These are phyloP conservation scores for Cercis canadensis DNA, from an alignment of 306 rosid species.

Conservation along the genomic window DNA sequence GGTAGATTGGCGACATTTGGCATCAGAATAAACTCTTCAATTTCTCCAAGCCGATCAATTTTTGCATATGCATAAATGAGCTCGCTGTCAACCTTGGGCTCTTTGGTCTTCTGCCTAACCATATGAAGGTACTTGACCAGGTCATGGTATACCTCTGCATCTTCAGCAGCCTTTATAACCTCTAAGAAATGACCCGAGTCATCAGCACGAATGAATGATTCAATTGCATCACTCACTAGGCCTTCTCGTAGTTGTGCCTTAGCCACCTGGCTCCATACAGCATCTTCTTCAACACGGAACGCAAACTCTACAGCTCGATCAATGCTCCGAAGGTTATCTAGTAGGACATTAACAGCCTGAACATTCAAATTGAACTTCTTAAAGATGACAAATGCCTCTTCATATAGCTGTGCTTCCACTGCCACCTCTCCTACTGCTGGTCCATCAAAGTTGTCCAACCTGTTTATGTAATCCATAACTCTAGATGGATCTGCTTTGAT, in stretches of 20 bases:
- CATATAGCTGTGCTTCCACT: slow-evolving; percentile 87
- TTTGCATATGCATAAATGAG: slow-evolving; percentile 95
- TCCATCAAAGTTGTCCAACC: slow-evolving; percentile 93
- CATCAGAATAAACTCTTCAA: slow-evolving; percentile 94
- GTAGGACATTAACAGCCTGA: slow-evolving; percentile 84
- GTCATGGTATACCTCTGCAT: slow-evolving; percentile 80
- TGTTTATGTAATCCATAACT: slow-evolving; percentile 95
- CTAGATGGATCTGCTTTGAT: slow-evolving; percentile 96
- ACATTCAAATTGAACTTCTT: slow-evolving; percentile 96
- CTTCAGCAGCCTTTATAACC: slow-evolving; percentile 89
- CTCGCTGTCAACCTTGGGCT: slow-evolving; percentile 96
- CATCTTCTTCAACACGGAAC: slow-evolving; percentile 94
- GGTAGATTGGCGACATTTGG: slow-evolving; percentile 96
- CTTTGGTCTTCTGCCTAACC: slow-evolving; percentile 91
- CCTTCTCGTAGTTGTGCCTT: slow-evolving; percentile 94
- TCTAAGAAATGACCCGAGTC: slow-evolving; percentile 86
- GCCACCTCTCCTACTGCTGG: slow-evolving; percentile 99
- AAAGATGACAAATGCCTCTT: slow-evolving; percentile 88
- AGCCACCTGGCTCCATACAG: slow-evolving; percentile 98
- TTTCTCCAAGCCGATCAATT: slow-evolving; percentile 89
- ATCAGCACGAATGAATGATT: slow-evolving; percentile 92
- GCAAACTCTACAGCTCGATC: slow-evolving; percentile 97
- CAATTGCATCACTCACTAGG: slow-evolving; percentile 92
- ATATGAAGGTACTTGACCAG: slow-evolving; percentile 84
- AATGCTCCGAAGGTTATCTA: slow-evolving; percentile 77